Evolutionary conservation across 306 rosid species (phyloP).

Genomic region (Inga oerstediana): DNA sequence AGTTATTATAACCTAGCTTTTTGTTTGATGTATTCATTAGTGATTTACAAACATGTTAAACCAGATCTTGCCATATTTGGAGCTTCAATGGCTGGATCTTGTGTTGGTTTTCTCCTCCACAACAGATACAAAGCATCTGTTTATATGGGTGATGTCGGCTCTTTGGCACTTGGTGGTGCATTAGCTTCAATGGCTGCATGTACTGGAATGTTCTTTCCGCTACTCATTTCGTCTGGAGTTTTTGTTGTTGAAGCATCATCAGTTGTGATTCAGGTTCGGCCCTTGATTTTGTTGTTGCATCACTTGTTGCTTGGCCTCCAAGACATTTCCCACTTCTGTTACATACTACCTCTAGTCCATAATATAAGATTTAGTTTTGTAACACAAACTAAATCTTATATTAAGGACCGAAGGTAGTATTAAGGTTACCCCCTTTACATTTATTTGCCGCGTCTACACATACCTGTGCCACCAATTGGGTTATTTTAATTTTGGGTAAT

Average conservation of each 20-base stretch:
- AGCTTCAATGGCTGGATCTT: slow-evolving; percentile 99
- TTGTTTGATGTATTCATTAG: slow-evolving; percentile 20
- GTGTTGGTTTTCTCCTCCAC: slow-evolving; percentile 96
- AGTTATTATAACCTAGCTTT: slow-evolving; percentile 21
- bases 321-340: not conserved
- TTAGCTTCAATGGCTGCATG: slow-evolving; percentile 97
- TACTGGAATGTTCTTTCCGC: slow-evolving; percentile 94
- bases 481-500: not conserved
- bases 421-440: not conserved
- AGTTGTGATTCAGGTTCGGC: slow-evolving; percentile 69
- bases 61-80: slow-evolving; percentile 92
- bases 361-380: too few species aligned
- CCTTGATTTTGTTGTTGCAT: slow-evolving; percentile 12
- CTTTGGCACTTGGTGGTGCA: slow-evolving; percentile 92
- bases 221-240: slow-evolving; percentile 74
- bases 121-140: slow-evolving; percentile 88
- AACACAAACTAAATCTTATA: too few species aligned
- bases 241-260: slow-evolving; percentile 75
- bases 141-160: slow-evolving; percentile 88
- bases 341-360: not conserved
- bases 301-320: slow-evolving; percentile 7
- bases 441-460: too few species aligned
- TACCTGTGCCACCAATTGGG: not conserved
- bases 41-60: slow-evolving; percentile 36
- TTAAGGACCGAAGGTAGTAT: too few species aligned